phyloP scores from a whole-genome alignment of 1,139 yeast species.

The Kazachstania sp. region DNA sequence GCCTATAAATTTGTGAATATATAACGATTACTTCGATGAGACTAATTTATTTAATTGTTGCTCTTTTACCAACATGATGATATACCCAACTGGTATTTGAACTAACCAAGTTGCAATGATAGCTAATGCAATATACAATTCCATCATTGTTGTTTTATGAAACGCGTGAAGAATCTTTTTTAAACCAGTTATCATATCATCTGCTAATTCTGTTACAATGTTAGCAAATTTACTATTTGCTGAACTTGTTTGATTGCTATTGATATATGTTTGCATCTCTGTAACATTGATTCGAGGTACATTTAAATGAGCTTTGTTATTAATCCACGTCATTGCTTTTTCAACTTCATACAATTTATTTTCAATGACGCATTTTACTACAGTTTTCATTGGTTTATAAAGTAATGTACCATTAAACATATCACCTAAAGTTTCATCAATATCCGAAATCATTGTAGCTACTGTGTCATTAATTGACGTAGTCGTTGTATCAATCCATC shows the following conservation, averaged over 20 bases:
- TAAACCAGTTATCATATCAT: conserved; percentile 25
- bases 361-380: conserved; percentile 74
- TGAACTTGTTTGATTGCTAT: neutral
- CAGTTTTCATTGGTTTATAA: conserved; percentile 50
- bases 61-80: conserved; percentile 1
- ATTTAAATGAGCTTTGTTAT: conserved; percentile 49
- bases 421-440: conserved; percentile 47
- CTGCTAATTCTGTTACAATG: conserved; percentile 18
- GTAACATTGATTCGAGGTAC: conserved; percentile 46
- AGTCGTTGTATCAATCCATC: conserved; percentile 54
- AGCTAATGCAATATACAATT: conserved; percentile 39
- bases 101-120: conserved; percentile 43
- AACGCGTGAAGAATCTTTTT: conserved; percentile 30
- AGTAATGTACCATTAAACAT: conserved; percentile 65
- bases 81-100: conserved; percentile 36
- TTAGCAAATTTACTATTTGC: neutral
- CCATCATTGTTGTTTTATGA: conserved; percentile 35
- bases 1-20: no score
- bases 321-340: conserved; percentile 71
- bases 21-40: neutral
- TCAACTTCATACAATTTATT: conserved; percentile 58
- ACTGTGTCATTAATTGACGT: conserved; percentile 48
- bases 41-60: neutral
- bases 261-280: conserved; percentile 14
- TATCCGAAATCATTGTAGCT: conserved; percentile 38